Base-by-base conservation (phyloP, 192 early-diverging fungal species). In the Backusella macrospora region DNA sequence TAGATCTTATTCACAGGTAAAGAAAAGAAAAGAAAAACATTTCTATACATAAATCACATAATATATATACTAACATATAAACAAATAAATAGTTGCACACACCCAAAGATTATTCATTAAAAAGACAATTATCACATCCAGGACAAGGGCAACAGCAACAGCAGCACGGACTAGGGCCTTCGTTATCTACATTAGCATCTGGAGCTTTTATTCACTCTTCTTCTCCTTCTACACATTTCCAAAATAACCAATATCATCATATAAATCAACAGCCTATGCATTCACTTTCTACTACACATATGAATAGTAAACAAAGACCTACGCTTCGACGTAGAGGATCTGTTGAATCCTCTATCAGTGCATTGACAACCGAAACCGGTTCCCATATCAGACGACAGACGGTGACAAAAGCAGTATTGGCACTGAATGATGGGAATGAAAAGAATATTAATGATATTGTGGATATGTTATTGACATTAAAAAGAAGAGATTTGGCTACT, bases 381-480 rank as follows among this genome's bases (percentile, higher is more conserved):
- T 65, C 72, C 5, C 16, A 67, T 6, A 46, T 63, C n/a, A 70
- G 78, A 48, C 45, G 71, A 0, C 70, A 78, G 14, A 81, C 73
- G 13, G 72, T 83, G 43, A 43, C 44, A 49, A 68, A 76, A 7
- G 82, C 74, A 1, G 78, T 83, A 0, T 13, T 68, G 6, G 67
- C 70, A 6, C 65, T 73, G 18, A 39, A 66, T 34, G 71, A 72
- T 5, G 66, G 64, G n/a, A 47, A 45, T 42, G 66, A 72, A 3
- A 59, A 78, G 23, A 29, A 40, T 23, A 15, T 38, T 12, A 63
- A 74, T 14, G 82, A 81, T 44, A 83, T 83, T 42, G 80, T 81
- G 5, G 82, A 83, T 5, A 64, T 83, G 59, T 55, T 83, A 10
- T 39, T 83, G 39, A 76, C 79, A 4, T 68, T 83, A 37, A 81